phyloP scores from a whole-genome alignment of 2,329 filamentous ascomycete species.

The Parasarocladium wereldwijsianum region DNA sequence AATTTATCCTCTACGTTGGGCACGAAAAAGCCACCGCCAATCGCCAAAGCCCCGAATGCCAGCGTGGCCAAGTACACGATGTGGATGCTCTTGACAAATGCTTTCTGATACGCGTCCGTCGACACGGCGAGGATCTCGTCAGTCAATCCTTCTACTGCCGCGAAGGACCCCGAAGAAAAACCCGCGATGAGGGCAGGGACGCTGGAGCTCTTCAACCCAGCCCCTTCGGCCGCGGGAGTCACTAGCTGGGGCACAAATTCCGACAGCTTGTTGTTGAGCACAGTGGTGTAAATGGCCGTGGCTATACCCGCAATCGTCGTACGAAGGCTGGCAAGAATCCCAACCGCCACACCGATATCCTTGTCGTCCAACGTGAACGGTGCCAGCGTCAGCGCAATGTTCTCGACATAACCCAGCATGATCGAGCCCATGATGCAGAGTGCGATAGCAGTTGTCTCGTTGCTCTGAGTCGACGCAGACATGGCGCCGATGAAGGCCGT shows the following conservation, averaged over 20 bases:
- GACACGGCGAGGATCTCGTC: constrained; percentile 13
- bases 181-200: constrained; percentile 13
- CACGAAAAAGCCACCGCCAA: constrained; percentile 7
- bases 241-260: constrained; percentile 8
- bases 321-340: constrained; percentile 12
- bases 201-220: constrained; percentile 13
- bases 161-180: constrained; percentile 7
- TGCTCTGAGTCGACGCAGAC: constrained; percentile 8
- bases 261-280: constrained; percentile 13
- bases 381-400: constrained; percentile 10
- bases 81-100: constrained; percentile 13
- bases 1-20: constrained; percentile 7
- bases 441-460: constrained; percentile 5
- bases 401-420: constrained; percentile 16
- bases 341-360: constrained; percentile 14
- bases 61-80: constrained; percentile 15
- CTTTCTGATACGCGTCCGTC: constrained; percentile 12
- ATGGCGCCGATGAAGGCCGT: neutral
- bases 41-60: constrained; percentile 12
- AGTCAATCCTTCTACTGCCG: constrained; percentile 12
- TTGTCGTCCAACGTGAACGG: constrained; percentile 9
- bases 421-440: constrained; percentile 9
- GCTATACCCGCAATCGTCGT: constrained; percentile 9
- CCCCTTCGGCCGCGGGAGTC: constrained; percentile 11
- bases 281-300: constrained; percentile 14